Evolutionary conservation across 257 asterid genomes (phyloP).

Genomic region (Solanum okadae): DNA sequence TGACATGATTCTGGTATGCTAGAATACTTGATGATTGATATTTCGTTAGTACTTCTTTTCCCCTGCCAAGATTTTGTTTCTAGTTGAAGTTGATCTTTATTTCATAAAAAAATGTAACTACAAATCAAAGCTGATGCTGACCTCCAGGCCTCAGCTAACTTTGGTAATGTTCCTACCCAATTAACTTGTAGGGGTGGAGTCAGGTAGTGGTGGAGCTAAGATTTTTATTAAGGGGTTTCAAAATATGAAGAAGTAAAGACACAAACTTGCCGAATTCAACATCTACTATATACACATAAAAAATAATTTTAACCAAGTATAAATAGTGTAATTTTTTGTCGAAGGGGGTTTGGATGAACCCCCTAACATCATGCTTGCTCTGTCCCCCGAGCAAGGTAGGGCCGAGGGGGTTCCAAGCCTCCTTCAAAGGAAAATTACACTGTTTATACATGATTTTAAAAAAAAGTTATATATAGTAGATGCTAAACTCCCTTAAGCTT

Average conservation of each 20-base stretch:
- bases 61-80: neutral
- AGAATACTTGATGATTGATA: neutral
- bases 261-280: neutral
- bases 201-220: too few species aligned
- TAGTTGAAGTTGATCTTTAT: neutral
- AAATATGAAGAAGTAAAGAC: neutral
- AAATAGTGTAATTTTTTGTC: neutral
- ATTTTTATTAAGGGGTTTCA: neutral
- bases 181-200: neutral
- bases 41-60: neutral
- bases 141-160: neutral
- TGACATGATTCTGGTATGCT: neutral
- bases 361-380: neutral
- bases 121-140: neutral
- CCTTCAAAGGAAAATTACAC: neutral
- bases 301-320: neutral
- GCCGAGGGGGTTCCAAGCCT: neutral
- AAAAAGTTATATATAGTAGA: neutral
- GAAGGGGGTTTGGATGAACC: too few species aligned
- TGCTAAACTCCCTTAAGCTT: neutral
- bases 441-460: neutral
- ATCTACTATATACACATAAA: neutral
- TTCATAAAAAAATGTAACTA: neutral
- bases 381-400: neutral
- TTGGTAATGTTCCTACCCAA: neutral